Evolutionary conservation across 805 yeast genomes (phyloP), one percentile per base, ranked within the genome.

Genomic region (Kuraishia piskuri): DNA sequence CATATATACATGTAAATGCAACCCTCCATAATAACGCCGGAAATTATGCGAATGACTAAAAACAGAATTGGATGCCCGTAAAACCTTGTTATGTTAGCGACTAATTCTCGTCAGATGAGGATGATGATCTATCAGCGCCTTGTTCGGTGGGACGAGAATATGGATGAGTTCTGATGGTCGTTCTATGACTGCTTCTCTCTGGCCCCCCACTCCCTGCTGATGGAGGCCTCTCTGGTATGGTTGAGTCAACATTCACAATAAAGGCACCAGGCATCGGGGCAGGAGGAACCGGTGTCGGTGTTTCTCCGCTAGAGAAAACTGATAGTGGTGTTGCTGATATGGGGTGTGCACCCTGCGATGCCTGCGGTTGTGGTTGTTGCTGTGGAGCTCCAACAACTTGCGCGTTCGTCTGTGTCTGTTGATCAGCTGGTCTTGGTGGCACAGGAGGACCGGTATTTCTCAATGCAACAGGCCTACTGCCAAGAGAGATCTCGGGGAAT

Each of bases 251-350:
- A 12, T 20, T n/a, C 4, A 47, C 49, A 19, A 25, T 9, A n/a
- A 22, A 23, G 9, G 25, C 22, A 9, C 31, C 31, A 17, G 49
- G 49, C 49, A n/a, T n/a, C 26, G 6, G 25, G 25, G 31, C 31
- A 3, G 24, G 31, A 25, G 10, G 7, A 12, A 19, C 24, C 3
- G 47, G 22, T 4, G 22, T 45, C 2, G 73, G 17, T 8, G 40
- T 31, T 6, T 31, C 40, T 31, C 4, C 17, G 40, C 17, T 69
- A 49, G 68, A 65, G 10, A 65, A 64, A 24, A 71, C 68, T 36
- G 72, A 6, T 5, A 9, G 69, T 14, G 66, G 68, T 12, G 71
- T 65, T 51, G 77, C 72, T 37, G 73, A 70, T 22, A 69, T 67
- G 44, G 63, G 72, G 9, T 22, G n/a, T 47, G 49, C 49, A 14